phyloP scores from a whole-genome alignment of 2,329 filamentous ascomycete species.

The Cladosporium sp. region DNA sequence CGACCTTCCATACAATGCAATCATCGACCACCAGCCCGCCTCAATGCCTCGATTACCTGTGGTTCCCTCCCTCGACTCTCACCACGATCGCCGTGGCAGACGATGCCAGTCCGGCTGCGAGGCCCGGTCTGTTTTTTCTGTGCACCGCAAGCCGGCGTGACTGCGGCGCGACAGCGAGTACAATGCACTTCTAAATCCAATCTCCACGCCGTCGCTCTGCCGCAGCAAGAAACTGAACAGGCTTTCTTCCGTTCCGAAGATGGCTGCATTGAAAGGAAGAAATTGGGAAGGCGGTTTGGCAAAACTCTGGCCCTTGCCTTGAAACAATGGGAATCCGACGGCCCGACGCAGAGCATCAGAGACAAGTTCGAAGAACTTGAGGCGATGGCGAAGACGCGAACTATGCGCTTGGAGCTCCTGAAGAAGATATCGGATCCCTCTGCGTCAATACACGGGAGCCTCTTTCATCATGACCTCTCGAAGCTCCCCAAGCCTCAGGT shows the following conservation, averaged over 20 bases:
- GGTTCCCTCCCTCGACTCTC: too few species aligned
- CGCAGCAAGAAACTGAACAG: not conserved
- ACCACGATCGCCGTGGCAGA: not conserved
- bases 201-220: not conserved
- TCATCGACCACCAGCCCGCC: too few species aligned
- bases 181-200: not conserved
- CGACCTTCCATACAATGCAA: too few species aligned
- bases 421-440: slow-evolving; percentile 24
- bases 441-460: not conserved
- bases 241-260: not conserved
- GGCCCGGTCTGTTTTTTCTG: slow-evolving; percentile 20
- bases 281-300: not conserved
- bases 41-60: too few species aligned
- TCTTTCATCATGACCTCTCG: too few species aligned
- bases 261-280: not conserved
- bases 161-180: slow-evolving; percentile 14
- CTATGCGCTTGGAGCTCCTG: slow-evolving; percentile 19
- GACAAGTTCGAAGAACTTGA: slow-evolving; percentile 18
- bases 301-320: not conserved
- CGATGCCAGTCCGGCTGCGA: slow-evolving; percentile 18
- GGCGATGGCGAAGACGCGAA: slow-evolving; percentile 18
- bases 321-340: slow-evolving; percentile 1
- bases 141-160: slow-evolving; percentile 16
- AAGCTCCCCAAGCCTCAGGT: too few species aligned
- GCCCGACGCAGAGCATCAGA: slow-evolving; percentile 13